A percentile compares a stretch with the other conserved stretches of the same genome.
phyloP scores from a whole-genome alignment of 2,329 filamentous ascomycete species.

The Talaromyces marneffei region DNA sequence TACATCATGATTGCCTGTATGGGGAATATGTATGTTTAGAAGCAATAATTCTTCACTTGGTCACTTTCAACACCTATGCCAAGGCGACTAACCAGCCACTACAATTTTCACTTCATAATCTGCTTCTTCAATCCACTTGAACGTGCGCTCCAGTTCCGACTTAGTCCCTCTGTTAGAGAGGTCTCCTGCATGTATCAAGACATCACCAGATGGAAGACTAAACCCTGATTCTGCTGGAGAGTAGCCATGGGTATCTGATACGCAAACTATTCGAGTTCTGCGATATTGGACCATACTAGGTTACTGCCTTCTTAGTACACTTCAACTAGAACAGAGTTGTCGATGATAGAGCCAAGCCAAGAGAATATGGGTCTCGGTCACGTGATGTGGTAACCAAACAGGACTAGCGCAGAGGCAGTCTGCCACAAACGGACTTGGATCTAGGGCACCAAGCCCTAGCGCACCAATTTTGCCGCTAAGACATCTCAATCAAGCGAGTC shows the following conservation, averaged over 20 bases:
- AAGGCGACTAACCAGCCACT: constrained; percentile 43
- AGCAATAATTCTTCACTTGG: background rate
- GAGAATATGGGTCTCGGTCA: background rate
- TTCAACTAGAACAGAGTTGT: background rate
- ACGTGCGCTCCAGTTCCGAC: constrained; percentile 46
- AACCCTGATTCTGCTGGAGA: constrained; percentile 44
- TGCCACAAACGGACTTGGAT: constrained; percentile 13
- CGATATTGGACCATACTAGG: constrained; percentile 16
- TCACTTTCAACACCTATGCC: background rate
- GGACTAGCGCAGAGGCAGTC: background rate
- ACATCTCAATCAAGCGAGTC: constrained; percentile 41
- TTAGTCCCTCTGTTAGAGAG: constrained; percentile 52
- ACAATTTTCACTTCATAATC: constrained; percentile 53
- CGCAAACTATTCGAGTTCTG: constrained; percentile 51
- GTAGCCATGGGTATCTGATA: constrained; percentile 55
- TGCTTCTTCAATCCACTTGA: constrained; percentile 49
- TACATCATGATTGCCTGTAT: constrained; percentile 53
- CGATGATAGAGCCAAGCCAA: background rate
- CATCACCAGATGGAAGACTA: constrained; percentile 51
- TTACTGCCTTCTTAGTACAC: background rate
- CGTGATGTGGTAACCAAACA: background rate
- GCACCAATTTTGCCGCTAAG: constrained; percentile 16
- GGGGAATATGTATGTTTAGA: background rate
- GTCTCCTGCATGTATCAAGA: constrained; percentile 56
- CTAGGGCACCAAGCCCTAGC: constrained; percentile 30